Evolutionary conservation across 441 rosid species (phyloP).

Genomic region (Eruca vesicaria): DNA sequence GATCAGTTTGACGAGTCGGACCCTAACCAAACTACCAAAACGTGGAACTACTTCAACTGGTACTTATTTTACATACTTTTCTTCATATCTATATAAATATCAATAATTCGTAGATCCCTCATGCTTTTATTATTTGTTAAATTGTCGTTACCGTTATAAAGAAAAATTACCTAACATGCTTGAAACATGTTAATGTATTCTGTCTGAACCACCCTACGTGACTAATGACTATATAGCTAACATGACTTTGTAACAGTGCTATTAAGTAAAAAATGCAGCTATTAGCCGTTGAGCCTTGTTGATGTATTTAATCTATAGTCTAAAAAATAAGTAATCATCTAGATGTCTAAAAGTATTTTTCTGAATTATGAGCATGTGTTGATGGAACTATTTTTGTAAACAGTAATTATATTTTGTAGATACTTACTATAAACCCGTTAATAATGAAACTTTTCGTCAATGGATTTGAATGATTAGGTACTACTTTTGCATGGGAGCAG

Average conservation of each 20-base stretch:
- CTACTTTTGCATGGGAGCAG: constrained; percentile 84
- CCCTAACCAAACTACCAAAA: constrained; percentile 68
- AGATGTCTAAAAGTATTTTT: background rate
- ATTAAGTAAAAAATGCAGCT: background rate
- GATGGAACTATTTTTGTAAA: background rate
- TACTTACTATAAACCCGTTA: background rate
- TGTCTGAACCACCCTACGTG: background rate
- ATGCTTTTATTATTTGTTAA: background rate
- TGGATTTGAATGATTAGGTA: constrained; percentile 36
- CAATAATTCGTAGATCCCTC: background rate
- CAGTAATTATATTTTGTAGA: background rate
- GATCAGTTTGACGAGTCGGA: constrained; percentile 87
- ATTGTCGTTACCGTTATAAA: background rate
- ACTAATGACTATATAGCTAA: constrained; percentile 4
- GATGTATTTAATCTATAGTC: background rate
- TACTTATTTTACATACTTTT: background rate
- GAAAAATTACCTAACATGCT: constrained; percentile 13
- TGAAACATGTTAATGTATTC: background rate
- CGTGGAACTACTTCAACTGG: constrained; percentile 94
- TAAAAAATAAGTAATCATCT: background rate
- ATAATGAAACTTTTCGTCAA: background rate
- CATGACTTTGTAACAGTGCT: constrained; percentile 1
- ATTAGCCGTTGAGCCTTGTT: background rate
- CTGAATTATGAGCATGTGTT: background rate
- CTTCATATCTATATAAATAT: background rate